These are phyloP conservation scores for Globisporangium radiosum DNA, from an alignment of 352 stramenopile genomes.

Conservation along the genomic window DNA sequence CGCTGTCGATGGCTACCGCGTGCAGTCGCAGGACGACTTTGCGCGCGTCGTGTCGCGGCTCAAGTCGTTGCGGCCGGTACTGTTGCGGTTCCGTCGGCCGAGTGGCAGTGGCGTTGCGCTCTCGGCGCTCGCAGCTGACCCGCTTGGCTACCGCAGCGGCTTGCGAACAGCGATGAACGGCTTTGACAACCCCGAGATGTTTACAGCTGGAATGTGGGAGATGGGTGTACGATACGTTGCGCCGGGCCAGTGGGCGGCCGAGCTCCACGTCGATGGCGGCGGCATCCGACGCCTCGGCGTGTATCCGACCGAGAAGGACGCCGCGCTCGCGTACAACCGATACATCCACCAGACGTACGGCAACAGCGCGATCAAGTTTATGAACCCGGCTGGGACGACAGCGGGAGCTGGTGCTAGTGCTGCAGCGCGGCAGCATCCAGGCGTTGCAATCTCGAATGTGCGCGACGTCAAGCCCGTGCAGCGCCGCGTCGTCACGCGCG, in stretches of 20 bases:
- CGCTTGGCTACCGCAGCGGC: constrained; percentile 50
- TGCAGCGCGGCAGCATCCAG: background rate
- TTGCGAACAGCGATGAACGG: constrained; percentile 51
- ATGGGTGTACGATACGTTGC: constrained; percentile 77
- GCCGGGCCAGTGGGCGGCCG: constrained; percentile 70
- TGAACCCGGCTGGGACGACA: constrained; percentile 66
- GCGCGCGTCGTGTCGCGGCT: constrained; percentile 70
- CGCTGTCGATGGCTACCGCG: constrained; percentile 70
- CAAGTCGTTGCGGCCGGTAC: constrained; percentile 70
- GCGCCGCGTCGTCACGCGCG: constrained; percentile 38
- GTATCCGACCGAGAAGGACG: constrained; percentile 65
- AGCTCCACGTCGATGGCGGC: constrained; percentile 77
- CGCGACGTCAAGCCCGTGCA: constrained; percentile 55
- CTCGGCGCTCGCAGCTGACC: constrained; percentile 28
- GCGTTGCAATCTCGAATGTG: constrained; percentile 42
- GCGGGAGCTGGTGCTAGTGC: constrained; percentile 8
- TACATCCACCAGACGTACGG: constrained; percentile 85
- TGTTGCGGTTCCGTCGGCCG: constrained; percentile 75
- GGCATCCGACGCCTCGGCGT: constrained; percentile 74
- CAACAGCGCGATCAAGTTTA: constrained; percentile 70
- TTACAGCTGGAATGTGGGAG: constrained; percentile 76
- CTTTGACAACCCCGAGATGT: constrained; percentile 71
- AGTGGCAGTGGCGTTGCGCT: constrained; percentile 34
- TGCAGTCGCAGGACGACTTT: constrained; percentile 79
- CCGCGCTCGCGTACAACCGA: constrained; percentile 78